Evolutionary conservation across 2,329 filamentous ascomycete genomes (phyloP), one percentile per base, ranked within the genome.

Genomic region (Paracamarosporium sp.): DNA sequence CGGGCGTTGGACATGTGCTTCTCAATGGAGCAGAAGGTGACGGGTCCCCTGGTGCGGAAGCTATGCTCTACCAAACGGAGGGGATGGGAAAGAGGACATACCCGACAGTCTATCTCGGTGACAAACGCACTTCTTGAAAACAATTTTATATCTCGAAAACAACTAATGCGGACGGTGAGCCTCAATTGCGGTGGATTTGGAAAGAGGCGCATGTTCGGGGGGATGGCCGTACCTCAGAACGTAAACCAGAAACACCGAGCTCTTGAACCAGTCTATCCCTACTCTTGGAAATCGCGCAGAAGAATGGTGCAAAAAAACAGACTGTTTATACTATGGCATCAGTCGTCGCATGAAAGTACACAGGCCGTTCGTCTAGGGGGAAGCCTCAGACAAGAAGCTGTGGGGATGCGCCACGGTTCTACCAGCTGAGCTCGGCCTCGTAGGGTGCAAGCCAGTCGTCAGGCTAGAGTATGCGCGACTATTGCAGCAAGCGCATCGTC

Each of bases 191-290:
- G 28, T 40, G 4, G 12, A 28, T 22, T 24, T 7, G 24, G 5
- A 30, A 55, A 46, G 46, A 51, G 46, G 51, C 50, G 38, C 48
- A 53, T 53, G 46, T 54, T 57, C 46, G 53, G 46, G 45, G 57
- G 56, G 48, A 58, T 36, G 36, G 44, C 57, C 67, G 60, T 75
- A 76, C 73, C 72, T 74, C 65, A 69, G 22, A 73, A 75, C 71
- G 55, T 59, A 74, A 67, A 65, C 65, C 67, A 67, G 65, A 68
- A 74, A 72, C 74, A 71, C 74, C 73, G 69, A 76, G 73, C 64
- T 74, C 72, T 76, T 75, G 65, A 76, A 67, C 74, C 73, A 68
- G 63, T 77, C 75, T 77, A 77, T 76, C 74, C 75, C 75, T 76
- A 77, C 64, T 76, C 73, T 75, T 74, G 68, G 66, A 60, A 64